Conservation (phyloP, 1,139 yeast genomes). For the Lodderomyces orthopsilosis region DNA sequence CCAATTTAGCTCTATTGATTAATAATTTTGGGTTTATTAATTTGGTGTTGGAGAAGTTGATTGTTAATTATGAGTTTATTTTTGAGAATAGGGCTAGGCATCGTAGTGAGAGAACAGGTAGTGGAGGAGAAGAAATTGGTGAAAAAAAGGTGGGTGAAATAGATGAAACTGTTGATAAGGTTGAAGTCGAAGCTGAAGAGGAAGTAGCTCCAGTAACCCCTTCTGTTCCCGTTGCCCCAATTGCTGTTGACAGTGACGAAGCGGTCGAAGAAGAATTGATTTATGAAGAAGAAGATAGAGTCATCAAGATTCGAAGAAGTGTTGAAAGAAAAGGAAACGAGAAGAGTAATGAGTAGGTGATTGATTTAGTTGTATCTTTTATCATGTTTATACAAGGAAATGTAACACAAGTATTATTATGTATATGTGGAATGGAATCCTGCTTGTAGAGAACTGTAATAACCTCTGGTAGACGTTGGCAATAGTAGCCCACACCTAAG, state of each 20-base stretch:
- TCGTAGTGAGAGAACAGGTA: background rate
- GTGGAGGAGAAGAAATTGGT: background rate
- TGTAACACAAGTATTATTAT: background rate
- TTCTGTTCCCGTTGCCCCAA: background rate
- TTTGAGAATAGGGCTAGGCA: conserved; percentile 23
- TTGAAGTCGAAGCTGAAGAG: background rate
- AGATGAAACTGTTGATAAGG: too few relatives aligned
- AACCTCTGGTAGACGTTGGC: too few relatives aligned
- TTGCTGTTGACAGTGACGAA: background rate
- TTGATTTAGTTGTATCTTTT: background rate
- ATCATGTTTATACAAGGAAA: background rate
- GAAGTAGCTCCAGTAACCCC: background rate
- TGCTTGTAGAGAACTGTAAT: too few relatives aligned
- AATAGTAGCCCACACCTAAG: background rate
- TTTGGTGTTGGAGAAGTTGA: conserved; percentile 49
- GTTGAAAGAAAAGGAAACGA: background rate
- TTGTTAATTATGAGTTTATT: conserved; percentile 38
- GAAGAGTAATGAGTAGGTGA: background rate
- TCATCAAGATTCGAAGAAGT: background rate
- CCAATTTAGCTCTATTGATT: conserved; percentile 47
- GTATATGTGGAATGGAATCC: background rate
- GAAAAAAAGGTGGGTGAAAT: background rate
- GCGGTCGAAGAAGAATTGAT: background rate
- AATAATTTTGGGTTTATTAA: conserved; percentile 57
- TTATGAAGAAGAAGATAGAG: background rate